Base-by-base conservation (phyloP, 164 flowering plant species). In the Umbellularia californica region DNA sequence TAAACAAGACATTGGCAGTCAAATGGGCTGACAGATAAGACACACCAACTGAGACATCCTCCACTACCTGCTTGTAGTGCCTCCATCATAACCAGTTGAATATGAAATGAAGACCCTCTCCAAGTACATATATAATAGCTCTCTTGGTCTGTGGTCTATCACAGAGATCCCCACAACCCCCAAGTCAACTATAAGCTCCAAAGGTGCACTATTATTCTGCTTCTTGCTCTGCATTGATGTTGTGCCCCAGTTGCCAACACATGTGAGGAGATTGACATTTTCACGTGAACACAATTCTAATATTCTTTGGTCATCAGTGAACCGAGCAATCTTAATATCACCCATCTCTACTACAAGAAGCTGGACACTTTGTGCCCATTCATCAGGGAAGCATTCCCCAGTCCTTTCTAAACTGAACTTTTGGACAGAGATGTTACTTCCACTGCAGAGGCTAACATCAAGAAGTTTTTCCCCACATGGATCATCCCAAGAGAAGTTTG, bases 141-240 rank as follows among this genome's bases (percentile, higher is more conserved):
- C 99, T 77, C 87, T 92, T 72, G 99, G 99, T 70, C 84, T 85
- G 70, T 92, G 98, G 85, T 95, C 98, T 35, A 92, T 81, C 68
- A 95, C 71, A 76, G 98, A 95, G 79, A 95, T 50, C 55, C 98
- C 99, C 70, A 93, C 81, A 64, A 89, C 90, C 47, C 94, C 97
- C 77, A 95, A 72, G 76, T 95, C 97, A 67, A 95, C 73, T 70
- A 88, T 88, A 71, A 95, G 74, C 83, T 95, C 99, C 0, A 90
- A 2, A 63, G 98, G 93, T 64, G 89, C 73, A 50, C 73, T 81
- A 77, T 75, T 77, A 35, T 72, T 82, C 82, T 83, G 85, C 74
- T 50, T 76, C 68, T 79, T 82, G 65, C 71, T 80, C 70, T 81
- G 86, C 66, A 81, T 65, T 2, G 62, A 63, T 71, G 84, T 73